phyloP scores from a whole-genome alignment of 345 rosid species.

The Eucalyptus shirleyi region DNA sequence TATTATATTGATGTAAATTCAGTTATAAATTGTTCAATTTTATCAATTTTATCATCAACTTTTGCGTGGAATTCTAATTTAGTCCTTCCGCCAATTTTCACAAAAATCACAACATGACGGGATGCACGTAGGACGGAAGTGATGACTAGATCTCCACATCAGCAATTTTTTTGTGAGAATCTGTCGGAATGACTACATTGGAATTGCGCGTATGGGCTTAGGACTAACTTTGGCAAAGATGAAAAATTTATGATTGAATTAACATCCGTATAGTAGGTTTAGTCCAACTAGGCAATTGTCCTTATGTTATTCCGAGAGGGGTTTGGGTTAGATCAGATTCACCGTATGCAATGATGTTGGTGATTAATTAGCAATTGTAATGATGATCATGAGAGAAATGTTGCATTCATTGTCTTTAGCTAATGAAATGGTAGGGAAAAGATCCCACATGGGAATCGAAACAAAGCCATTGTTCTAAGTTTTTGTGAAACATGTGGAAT shows the following conservation, averaged over 20 bases:
- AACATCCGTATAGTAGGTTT: fast-evolving
- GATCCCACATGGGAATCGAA: neutral
- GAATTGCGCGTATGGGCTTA: fast-evolving
- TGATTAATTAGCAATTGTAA: neutral
- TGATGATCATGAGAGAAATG: neutral
- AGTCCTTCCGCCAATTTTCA: fast-evolving
- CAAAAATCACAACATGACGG: fast-evolving
- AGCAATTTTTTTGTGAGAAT: neutral
- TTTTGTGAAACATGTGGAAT: neutral
- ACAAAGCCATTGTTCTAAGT: neutral
- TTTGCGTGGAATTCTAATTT: neutral
- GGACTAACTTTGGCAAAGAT: neutral
- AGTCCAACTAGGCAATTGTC: neutral
- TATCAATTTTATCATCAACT: neutral
- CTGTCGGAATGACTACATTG: fast-evolving
- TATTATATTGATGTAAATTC: fast-evolving
- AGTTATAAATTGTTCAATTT: fast-evolving
- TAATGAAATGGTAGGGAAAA: neutral
- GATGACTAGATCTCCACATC: neutral
- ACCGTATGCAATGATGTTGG: neutral
- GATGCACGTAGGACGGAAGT: fast-evolving
- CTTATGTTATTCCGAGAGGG: neutral
- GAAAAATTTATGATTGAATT: neutral
- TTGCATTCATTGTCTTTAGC: neutral
- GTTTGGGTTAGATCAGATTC: neutral